Conservation (phyloP, 495 filamentous ascomycete species). For the Hapsidospora chrysogenum region DNA sequence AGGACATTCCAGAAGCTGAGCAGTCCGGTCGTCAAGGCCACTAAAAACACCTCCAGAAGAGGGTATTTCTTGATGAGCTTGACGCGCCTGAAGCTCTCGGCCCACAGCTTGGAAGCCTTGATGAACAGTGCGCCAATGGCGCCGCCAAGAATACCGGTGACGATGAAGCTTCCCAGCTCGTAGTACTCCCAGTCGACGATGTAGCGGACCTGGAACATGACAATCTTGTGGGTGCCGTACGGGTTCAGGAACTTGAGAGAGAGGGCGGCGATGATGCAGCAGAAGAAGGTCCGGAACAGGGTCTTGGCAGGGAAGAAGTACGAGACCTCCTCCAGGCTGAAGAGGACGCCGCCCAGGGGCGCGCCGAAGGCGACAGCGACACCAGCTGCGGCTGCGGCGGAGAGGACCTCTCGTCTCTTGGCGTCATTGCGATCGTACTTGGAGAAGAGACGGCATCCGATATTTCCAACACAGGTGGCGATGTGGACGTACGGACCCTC, state of each 20-base stretch:
- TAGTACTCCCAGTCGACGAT: slow-evolving; percentile 88
- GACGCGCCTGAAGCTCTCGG: slow-evolving; percentile 70
- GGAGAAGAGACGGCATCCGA: slow-evolving; percentile 75
- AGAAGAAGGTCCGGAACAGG: slow-evolving; percentile 94
- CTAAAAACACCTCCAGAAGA: slow-evolving; percentile 72
- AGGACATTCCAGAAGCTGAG: slow-evolving; percentile 87
- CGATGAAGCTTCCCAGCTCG: slow-evolving; percentile 70
- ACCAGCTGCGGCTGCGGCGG: slow-evolving; percentile 79
- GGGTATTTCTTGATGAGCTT: slow-evolving; percentile 66
- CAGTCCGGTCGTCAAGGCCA: slow-evolving; percentile 70
- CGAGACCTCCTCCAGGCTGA: slow-evolving; percentile 84
- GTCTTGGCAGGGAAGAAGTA: slow-evolving; percentile 99
- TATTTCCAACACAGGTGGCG: slow-evolving; percentile 88
- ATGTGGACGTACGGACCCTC: slow-evolving; percentile 98
- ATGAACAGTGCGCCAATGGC: slow-evolving; percentile 83
- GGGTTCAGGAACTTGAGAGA: slow-evolving; percentile 90
- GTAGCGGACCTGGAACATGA: slow-evolving; percentile 89
- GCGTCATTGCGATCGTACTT: slow-evolving; percentile 94
- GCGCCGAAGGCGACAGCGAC: slow-evolving; percentile 93
- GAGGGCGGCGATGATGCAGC: slow-evolving; percentile 81
- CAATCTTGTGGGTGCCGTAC: slow-evolving; percentile 91
- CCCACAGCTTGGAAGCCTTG: slow-evolving; percentile 85
- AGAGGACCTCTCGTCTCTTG: slow-evolving; percentile 74
- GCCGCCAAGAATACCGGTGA: slow-evolving; percentile 74
- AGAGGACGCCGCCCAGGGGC: slow-evolving; percentile 82